These are phyloP conservation scores for Neofusicoccum sp. DNA, from an alignment of 2,329 filamentous ascomycete species.

Conservation along the genomic window DNA sequence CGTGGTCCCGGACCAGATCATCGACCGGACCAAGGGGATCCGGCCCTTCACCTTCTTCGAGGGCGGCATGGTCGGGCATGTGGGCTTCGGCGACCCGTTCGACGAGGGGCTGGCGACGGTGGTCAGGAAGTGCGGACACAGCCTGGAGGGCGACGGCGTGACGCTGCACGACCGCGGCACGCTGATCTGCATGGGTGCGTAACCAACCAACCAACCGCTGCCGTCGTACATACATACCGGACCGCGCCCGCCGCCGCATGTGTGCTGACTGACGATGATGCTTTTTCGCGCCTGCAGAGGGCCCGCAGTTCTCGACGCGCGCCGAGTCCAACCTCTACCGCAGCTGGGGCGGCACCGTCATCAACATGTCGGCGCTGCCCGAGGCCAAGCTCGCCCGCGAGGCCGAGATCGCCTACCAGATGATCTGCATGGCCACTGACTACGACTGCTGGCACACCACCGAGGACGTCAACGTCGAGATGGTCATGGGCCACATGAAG, in stretches of 20 bases:
- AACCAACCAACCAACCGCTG: background rate
- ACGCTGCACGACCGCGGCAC: conserved; percentile 81
- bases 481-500: conserved; percentile 97
- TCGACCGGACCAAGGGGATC: conserved; percentile 95
- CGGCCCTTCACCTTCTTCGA: conserved; percentile 96
- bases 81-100: conserved; percentile 95
- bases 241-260: background rate
- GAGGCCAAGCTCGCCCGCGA: conserved; percentile 96
- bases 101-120: conserved; percentile 76
- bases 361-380: conserved; percentile 97
- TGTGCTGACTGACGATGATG: background rate
- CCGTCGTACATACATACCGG: background rate
- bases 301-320: conserved; percentile 96
- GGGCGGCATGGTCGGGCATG: conserved; percentile 86
- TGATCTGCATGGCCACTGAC: conserved; percentile 99
- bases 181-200: conserved; percentile 75
- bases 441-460: conserved; percentile 96
- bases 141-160: conserved; percentile 81
- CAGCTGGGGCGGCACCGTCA: conserved; percentile 87
- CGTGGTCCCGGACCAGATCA: conserved; percentile 92
- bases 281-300: conserved; percentile 57
- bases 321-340: conserved; percentile 96
- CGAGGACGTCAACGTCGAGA: conserved; percentile 84
- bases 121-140: conserved; percentile 74
- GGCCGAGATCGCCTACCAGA: conserved; percentile 95